Base-by-base conservation (phyloP, 2,329 filamentous ascomycete genomes). In the Fusarium chaquense region DNA sequence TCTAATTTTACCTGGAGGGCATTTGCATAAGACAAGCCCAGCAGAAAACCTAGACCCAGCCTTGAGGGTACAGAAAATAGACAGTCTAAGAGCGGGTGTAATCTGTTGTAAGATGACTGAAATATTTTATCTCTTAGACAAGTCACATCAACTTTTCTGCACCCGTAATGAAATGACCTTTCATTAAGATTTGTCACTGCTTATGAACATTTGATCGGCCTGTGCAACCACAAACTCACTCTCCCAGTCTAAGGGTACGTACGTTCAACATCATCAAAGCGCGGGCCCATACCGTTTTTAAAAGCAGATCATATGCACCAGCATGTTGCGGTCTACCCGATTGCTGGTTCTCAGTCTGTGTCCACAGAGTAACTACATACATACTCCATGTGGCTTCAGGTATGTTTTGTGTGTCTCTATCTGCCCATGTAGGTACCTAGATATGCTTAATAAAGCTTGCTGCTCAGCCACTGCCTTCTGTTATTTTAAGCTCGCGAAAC, bases 271-370 rank as follows among this genome's bases (percentile, higher is more conserved):
- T 64, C 59, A 54, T 50, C 52, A 64, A 35, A 40, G 43, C 45
- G 32, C 36, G 40, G 59, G 32, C 43, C 35, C 32, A 44, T 58
- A 51, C 57, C 51, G 46, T 67, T 63, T 67, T 67, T 58, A 53
- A 64, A 20, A 58, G 63, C 38, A 64, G 64, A 67, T 67, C 63
- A 67, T 67, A 67, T 67, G 41, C 46, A 43, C 58, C 43, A 49
- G 53, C 62, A 65, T 65, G 47, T 65, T 43, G 22, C 62, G 35
- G 16, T 58, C 32, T 36, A 52, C 59, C 53, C 52, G 50, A 40
- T 35, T 16, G 32, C 51, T 46, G 28, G 13, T 47, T 52, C 47
- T 30, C 44, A 28, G 30, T 49, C 36, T 30, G 13, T 20, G 28
- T 24, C 18, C 16, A 30, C 33, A 44, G 12, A 40, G 36, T 40